Percentiles rank a stretch among this genome's conserved stretches.
These are phyloP conservation scores for Flueggea neowawraea DNA, from an alignment of 441 rosid genomes.

Conservation along the genomic window DNA sequence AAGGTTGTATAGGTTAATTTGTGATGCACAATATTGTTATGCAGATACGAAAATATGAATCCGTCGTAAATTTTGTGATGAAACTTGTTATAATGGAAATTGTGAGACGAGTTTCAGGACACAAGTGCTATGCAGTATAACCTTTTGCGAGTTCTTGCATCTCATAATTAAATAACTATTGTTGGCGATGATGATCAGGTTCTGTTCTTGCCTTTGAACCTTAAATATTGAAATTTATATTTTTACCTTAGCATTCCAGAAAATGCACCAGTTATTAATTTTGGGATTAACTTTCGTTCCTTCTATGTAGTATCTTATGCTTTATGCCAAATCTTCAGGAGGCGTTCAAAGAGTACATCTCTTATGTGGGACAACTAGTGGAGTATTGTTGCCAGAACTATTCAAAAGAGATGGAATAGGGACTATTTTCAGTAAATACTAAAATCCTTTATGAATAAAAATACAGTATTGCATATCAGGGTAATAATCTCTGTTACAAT, in stretches of 20 bases:
- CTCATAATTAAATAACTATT: slow-evolving; percentile 72
- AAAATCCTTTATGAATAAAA: too few relatives aligned
- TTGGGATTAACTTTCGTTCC: too few relatives aligned
- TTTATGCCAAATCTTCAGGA: slow-evolving; percentile 37
- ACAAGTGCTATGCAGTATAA: slow-evolving; percentile 91
- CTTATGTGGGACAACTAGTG: slow-evolving; percentile 88
- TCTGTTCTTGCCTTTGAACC: slow-evolving; percentile 3
- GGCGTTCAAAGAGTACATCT: slow-evolving; percentile 98
- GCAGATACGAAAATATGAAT: too few relatives aligned
- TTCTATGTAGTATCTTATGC: too few relatives aligned
- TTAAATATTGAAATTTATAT: background rate
- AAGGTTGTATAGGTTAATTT: too few relatives aligned
- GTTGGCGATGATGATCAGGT: slow-evolving; percentile 99
- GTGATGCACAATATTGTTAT: too few relatives aligned
- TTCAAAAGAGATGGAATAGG: slow-evolving; percentile 97
- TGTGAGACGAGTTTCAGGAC: slow-evolving; percentile 96
- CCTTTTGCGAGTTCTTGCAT: slow-evolving; percentile 68
- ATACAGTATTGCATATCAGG: too few relatives aligned
- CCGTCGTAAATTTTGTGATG: too few relatives aligned
- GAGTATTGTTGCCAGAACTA: slow-evolving; percentile 83
- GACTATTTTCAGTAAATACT: too few relatives aligned
- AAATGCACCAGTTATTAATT: too few relatives aligned
- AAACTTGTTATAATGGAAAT: too few relatives aligned
- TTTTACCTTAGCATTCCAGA: background rate
- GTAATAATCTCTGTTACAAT: too few relatives aligned